These are phyloP conservation scores for Globisporangium takayamanum DNA, from an alignment of 352 stramenopile genomes.

Conservation along the genomic window DNA sequence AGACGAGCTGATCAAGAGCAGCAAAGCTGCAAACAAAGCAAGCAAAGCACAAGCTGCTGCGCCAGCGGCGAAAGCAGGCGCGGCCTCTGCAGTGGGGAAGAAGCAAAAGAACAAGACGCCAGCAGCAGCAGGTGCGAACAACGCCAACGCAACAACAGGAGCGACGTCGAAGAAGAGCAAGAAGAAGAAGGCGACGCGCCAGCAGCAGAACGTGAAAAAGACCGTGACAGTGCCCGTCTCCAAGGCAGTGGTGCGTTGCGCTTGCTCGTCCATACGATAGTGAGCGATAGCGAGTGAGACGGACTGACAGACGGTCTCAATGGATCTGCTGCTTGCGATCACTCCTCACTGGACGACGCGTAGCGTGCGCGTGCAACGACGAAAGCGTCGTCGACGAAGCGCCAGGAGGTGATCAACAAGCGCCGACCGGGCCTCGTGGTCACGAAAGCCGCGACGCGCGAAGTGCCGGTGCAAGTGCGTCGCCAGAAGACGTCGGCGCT, in stretches of 20 bases:
- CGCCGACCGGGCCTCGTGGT: slow-evolving; percentile 50
- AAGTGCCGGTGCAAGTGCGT: slow-evolving; percentile 32
- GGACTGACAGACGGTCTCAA: neutral
- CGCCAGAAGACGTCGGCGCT: slow-evolving; percentile 36
- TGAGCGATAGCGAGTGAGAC: neutral
- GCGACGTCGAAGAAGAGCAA: slow-evolving; percentile 14
- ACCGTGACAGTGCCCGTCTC: slow-evolving; percentile 57
- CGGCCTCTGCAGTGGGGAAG: too few relatives aligned
- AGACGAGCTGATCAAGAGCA: slow-evolving; percentile 45
- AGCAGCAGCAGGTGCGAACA: too few relatives aligned
- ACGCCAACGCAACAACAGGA: neutral
- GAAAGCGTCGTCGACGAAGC: slow-evolving; percentile 47
- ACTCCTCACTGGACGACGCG: neutral
- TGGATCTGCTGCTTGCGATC: neutral
- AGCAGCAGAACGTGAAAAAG: slow-evolving; percentile 71
- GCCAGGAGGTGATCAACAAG: slow-evolving; percentile 68
- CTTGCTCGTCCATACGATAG: neutral
- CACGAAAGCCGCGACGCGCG: slow-evolving; percentile 16
- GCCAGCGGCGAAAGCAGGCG: neutral
- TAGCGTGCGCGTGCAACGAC: slow-evolving; percentile 38
- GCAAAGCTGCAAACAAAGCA: slow-evolving; percentile 18
- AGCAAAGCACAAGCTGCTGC: slow-evolving; percentile 5
- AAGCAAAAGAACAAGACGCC: too few relatives aligned
- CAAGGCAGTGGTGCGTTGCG: slow-evolving; percentile 37
- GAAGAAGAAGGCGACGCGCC: slow-evolving; percentile 24